phyloP scores from a whole-genome alignment of 169 alveolate genomes.

The Theileria orientalis region DNA sequence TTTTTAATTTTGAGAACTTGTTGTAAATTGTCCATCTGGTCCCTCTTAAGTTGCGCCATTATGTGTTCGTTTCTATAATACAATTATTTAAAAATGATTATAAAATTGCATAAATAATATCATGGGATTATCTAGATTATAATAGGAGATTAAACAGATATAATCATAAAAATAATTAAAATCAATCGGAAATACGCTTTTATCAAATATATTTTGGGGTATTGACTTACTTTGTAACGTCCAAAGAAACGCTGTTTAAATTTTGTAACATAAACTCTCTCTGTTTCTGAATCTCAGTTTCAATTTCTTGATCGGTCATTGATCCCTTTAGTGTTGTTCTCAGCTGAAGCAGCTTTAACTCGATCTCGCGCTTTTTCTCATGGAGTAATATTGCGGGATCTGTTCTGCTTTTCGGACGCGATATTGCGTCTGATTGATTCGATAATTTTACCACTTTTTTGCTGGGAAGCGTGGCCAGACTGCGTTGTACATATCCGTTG shows the following conservation, averaged over 20 bases:
- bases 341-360: slow-evolving; percentile 46
- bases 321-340: slow-evolving; percentile 20
- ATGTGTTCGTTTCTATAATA: not conserved
- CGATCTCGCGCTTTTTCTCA: slow-evolving; percentile 48
- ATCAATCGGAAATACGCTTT: no score
- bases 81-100: not conserved
- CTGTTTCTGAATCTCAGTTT: slow-evolving; percentile 18
- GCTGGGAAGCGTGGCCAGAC: slow-evolving; percentile 66
- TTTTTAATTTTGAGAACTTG: slow-evolving; percentile 10
- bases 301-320: slow-evolving; percentile 47
- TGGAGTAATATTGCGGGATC: slow-evolving; percentile 50
- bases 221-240: not conserved
- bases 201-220: not conserved
- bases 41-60: slow-evolving; percentile 7
- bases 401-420: slow-evolving; percentile 46
- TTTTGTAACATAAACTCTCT: slow-evolving; percentile 28
- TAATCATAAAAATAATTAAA: no score
- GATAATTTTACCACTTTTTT: slow-evolving; percentile 17
- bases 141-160: no score
- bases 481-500: slow-evolving; percentile 76
- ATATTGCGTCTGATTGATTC: slow-evolving; percentile 15
- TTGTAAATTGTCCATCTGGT: not conserved
- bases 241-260: not conserved
- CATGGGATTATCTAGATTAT: no score
- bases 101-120: not conserved